Evolutionary conservation across 2,329 filamentous ascomycete genomes (phyloP).

Genomic region (Penicillium freii): DNA sequence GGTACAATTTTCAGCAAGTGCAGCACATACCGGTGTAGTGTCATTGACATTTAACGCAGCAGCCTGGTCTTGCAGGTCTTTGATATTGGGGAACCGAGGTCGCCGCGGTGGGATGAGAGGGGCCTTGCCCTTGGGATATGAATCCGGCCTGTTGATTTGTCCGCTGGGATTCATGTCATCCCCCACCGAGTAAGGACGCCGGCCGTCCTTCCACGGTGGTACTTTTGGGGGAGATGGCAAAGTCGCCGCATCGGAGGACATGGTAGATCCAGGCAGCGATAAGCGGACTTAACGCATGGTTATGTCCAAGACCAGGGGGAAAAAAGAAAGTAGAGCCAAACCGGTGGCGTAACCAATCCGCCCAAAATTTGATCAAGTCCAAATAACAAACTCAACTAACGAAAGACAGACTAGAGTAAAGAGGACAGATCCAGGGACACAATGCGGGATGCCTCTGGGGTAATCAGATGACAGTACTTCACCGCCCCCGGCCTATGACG

Average conservation of each 20-base stretch:
- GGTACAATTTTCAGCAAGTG: background rate
- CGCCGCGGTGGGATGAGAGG: constrained; percentile 19
- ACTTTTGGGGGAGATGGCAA: constrained; percentile 37
- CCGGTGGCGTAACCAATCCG: background rate
- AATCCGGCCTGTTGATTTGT: constrained; percentile 25
- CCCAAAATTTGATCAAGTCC: background rate
- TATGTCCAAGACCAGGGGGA: background rate
- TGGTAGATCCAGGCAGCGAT: constrained; percentile 28
- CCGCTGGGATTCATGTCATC: constrained; percentile 30
- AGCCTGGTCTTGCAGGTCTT: constrained; percentile 42
- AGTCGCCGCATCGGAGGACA: constrained; percentile 40
- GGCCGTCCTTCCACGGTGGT: constrained; percentile 33
- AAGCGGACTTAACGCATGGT: constrained; percentile 29
- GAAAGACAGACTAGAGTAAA: constrained; percentile 7
- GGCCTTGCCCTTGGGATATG: constrained; percentile 25
- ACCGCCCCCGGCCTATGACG: constrained; percentile 40
- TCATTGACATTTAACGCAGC: constrained; percentile 35
- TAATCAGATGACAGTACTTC: constrained; percentile 25
- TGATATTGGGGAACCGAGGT: constrained; percentile 40
- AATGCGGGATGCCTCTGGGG: constrained; percentile 22
- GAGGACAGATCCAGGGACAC: constrained; percentile 21
- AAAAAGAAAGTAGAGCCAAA: background rate
- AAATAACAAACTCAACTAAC: constrained; percentile 9
- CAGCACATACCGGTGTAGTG: constrained; percentile 28
- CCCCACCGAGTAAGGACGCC: constrained; percentile 28